Conservation (phyloP, 2,329 filamentous ascomycete species). For the Fusarium beomiforme region DNA sequence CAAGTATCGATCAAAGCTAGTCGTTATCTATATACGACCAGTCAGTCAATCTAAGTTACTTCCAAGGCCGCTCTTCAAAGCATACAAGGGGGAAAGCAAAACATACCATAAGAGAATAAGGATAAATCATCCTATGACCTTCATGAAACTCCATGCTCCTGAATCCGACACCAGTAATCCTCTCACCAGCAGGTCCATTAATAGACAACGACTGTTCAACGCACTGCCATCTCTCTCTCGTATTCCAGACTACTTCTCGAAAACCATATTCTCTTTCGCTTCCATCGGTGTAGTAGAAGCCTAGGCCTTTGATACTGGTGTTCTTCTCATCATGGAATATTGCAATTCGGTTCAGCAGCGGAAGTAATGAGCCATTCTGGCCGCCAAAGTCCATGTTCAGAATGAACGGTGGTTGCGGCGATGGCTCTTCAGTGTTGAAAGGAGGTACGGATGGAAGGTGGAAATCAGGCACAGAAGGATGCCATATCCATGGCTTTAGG, state of each 20-base stretch:
- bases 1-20: not conserved
- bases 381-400: slow-evolving; percentile 23
- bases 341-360: not conserved
- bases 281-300: slow-evolving; percentile 11
- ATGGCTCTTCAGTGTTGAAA: fast-evolving
- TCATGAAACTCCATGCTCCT: fast-evolving
- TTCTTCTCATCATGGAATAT: not conserved
- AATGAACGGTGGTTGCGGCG: not conserved
- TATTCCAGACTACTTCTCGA: not conserved
- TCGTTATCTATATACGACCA: not conserved
- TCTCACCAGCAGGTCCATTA: slow-evolving; percentile 7
- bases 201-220: slow-evolving; percentile 1
- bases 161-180: not conserved
- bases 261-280: not conserved
- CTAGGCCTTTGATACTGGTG: not conserved
- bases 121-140: not conserved
- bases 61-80: too few relatives aligned
- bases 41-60: too few relatives aligned
- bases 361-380: not conserved
- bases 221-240: not conserved
- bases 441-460: not conserved
- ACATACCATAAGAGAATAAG: not conserved
- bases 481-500: not conserved
- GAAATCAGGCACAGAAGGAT: not conserved
- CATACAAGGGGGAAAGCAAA: too few relatives aligned